Base-by-base conservation (phyloP, 192 early-diverging fungal genomes). In the Podila epigama region DNA sequence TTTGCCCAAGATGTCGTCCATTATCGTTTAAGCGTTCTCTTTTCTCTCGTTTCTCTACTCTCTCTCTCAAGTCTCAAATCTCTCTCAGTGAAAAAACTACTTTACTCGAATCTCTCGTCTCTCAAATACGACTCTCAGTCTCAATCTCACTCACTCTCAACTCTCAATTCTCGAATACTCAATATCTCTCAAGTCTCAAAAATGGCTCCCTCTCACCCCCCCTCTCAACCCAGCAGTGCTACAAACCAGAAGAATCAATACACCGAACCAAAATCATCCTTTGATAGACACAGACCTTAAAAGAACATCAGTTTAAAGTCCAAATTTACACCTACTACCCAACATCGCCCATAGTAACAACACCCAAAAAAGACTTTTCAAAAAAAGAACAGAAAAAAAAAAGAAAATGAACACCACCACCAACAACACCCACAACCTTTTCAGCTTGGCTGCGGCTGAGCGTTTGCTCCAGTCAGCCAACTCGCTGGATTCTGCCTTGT, bases 141-240 rank as follows among this genome's bases (percentile, higher is more conserved):
- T 68, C 56, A 68, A 57, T 32, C 25, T 54, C 52, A 54, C 22
- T 54, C 52, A 57, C 60, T 48, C 33, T 69, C 68, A 62, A 67
- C 20, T 51, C 42, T 61, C 56, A 66, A 34, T n/a, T n/a, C n/a
- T 67, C 32, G 44, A 3, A 63, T 25, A 52, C 57, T 56, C 40
- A 69, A 60, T 59, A 4, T 68, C 68, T 62, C 57, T 39, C 58
- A 61, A 52, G 20, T 64, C 55, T 25, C 65, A 60, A 75, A 75
- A 75, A 77, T 77, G 73, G 73, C 66, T 68, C 66, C 73, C 66
- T 77, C 73, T 41, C 68, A 66, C 66, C 73, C 73, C 73, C 73
- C 73, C 73, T 77, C 73, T 25, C 51, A 51, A 33, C 16, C 56
- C 39, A 64, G 66, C 58, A 55, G 60, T 63, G 22, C 51, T 56